phyloP scores from a whole-genome alignment of 352 stramenopile genomes.

The Phytophthora lateralis region DNA sequence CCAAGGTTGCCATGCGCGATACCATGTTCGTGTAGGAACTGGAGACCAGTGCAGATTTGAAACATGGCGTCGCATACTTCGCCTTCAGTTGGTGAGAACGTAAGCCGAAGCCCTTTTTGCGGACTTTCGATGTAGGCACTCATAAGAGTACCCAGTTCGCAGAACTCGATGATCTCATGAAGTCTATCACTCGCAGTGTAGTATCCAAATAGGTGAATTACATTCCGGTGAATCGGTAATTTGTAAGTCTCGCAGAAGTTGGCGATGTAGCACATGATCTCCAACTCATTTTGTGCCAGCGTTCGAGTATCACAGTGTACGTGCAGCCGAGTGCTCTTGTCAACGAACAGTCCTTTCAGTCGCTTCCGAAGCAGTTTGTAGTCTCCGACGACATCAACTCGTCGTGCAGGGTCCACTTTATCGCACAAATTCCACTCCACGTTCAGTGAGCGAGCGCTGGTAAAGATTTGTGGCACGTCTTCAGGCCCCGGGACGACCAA shows the following conservation, averaged over 20 bases:
- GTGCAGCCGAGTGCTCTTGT: slow-evolving; percentile 53
- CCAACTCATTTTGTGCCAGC: slow-evolving; percentile 57
- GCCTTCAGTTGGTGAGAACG: slow-evolving; percentile 38
- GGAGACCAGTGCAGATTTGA: slow-evolving; percentile 86
- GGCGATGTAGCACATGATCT: slow-evolving; percentile 63
- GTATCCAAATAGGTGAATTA: slow-evolving; percentile 61
- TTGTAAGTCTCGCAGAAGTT: slow-evolving; percentile 47
- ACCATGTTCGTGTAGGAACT: slow-evolving; percentile 62
- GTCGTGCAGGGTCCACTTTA: slow-evolving; percentile 54
- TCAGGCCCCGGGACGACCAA: slow-evolving; percentile 12
- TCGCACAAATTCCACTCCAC: slow-evolving; percentile 71
- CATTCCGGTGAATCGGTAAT: slow-evolving; percentile 49
- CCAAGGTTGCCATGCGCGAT: slow-evolving; percentile 71
- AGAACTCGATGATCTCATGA: slow-evolving; percentile 70
- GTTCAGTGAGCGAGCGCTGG: slow-evolving; percentile 51
- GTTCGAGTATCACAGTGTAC: slow-evolving; percentile 45
- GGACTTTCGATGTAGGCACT: slow-evolving; percentile 55
- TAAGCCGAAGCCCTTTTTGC: slow-evolving; percentile 47
- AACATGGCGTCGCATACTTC: slow-evolving; percentile 63
- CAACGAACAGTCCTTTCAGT: slow-evolving; percentile 54
- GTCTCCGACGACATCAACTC: slow-evolving; percentile 61
- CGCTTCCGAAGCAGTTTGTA: slow-evolving; percentile 56
- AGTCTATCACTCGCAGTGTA: slow-evolving; percentile 52
- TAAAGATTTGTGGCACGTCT: slow-evolving; percentile 52
- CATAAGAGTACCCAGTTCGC: slow-evolving; percentile 59